A percentile compares a stretch with the other conserved stretches of the same genome.
Conservation (phyloP, 305 asterid species). For the Stenogyne calaminthoides region DNA sequence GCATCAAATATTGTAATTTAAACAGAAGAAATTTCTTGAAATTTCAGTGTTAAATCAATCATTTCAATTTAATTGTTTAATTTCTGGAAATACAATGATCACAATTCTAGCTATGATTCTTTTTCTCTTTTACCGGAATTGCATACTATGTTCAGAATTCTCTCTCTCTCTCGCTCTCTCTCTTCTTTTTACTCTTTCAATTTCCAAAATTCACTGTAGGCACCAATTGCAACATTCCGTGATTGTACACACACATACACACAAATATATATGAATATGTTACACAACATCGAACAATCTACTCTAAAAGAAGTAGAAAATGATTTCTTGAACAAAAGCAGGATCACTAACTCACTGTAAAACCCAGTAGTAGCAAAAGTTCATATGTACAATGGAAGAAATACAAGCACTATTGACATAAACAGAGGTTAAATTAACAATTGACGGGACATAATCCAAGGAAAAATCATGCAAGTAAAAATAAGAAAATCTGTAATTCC, state of each 20-base stretch:
- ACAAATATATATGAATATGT: neutral
- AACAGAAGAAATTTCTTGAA: neutral
- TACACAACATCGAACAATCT: neutral
- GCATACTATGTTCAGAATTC: neutral
- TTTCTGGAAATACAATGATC: neutral
- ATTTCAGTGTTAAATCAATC: neutral
- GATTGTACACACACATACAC: neutral
- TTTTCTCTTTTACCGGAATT: neutral
- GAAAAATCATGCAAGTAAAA: neutral
- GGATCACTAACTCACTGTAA: neutral
- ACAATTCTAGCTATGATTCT: neutral
- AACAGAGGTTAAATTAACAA: neutral
- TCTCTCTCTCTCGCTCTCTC: too few relatives aligned
- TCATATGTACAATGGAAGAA: neutral
- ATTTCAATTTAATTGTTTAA: neutral
- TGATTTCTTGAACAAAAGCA: slow-evolving; percentile 14
- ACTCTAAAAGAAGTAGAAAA: neutral
- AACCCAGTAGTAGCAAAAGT: neutral
- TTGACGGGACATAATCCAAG: neutral
- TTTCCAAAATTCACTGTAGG: too few relatives aligned
- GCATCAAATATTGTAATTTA: neutral
- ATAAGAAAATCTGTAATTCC: neutral
- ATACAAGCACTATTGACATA: neutral
- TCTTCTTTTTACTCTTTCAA: too few relatives aligned
- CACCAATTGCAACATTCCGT: neutral